These are phyloP conservation scores for Salix caprea DNA, from an alignment of 345 rosid species.

Conservation along the genomic window DNA sequence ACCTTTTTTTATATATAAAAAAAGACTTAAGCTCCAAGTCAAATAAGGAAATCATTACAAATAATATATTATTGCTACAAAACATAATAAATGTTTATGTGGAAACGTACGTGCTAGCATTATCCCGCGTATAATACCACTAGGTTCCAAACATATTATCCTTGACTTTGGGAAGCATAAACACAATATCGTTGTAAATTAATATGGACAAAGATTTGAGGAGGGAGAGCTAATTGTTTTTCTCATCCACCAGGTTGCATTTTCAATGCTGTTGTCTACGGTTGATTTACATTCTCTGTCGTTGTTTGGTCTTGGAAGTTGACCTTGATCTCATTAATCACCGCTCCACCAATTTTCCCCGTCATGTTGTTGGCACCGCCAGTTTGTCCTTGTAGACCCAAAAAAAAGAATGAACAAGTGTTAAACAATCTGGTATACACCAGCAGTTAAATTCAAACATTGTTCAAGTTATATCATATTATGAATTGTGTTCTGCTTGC, in stretches of 20 bases:
- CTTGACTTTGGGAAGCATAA: not conserved
- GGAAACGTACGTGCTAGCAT: not conserved
- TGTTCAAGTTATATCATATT: not conserved
- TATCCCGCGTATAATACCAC: not conserved
- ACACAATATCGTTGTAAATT: not conserved
- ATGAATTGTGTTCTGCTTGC: not conserved
- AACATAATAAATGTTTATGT: not conserved
- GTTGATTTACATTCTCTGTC: not conserved
- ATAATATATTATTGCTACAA: not conserved
- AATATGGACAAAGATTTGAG: not conserved
- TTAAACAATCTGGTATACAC: too few species aligned
- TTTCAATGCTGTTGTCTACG: too few species aligned
- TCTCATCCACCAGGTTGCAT: not conserved
- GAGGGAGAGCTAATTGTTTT: not conserved
- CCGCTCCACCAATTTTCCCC: not conserved
- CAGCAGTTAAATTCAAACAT: too few species aligned
- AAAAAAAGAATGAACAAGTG: not conserved
- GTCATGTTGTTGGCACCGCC: conserved; percentile 7
- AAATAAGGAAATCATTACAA: too few species aligned
- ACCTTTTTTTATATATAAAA: too few species aligned
- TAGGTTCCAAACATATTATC: not conserved
- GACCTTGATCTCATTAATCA: conserved; percentile 15
- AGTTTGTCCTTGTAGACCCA: conserved; percentile 5
- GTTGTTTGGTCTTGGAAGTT: conserved; percentile 12
- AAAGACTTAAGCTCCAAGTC: too few species aligned